Base-by-base conservation (phyloP, 495 filamentous ascomycete genomes). In the Copromyces sp. region DNA sequence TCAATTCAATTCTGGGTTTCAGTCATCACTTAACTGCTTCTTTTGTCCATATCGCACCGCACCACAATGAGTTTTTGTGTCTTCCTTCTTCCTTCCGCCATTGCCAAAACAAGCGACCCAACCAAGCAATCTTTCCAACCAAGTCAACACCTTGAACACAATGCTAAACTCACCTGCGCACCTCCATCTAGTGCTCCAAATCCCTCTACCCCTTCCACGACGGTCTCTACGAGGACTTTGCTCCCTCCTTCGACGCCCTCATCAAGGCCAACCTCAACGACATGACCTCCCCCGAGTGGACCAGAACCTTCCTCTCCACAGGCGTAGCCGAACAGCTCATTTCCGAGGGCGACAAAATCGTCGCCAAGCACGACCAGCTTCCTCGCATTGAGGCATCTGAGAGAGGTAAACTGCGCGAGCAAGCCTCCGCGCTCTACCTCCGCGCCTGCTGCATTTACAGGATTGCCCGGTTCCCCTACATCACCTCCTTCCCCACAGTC, bases 161-260 rank as follows among this genome's bases (percentile, higher is more conserved):
- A 70, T 72, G 11, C 37, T 70, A 47, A 59, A 37, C 70, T 17
- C 40, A 69, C 73, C 17, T 14, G 1, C 12, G 0, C 39, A 40
- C 17, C 68, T 9, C 17, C 16, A 40, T 39, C n/a, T 71, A 90
- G 84, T 90, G 89, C 78, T 73, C 77, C 44, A 88, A 88, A 79
- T 85, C 88, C 42, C 83, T 94, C 37, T 95, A 95, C 74, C 92
- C 92, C 0, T 95, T 94, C 83, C 91, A 93, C 81, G 92, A 93
- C 77, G 89, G 90, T 24, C 79, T 82, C 0, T 85, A 86, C 68
- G 86, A 89, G 68, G 92, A 95, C 80, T 94, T 95, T 73, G 85
- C 88, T 73, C 89, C 89, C n/a, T 87, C 94, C 47, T 92, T 94
- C 71, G 73, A 86, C 24, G 80, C 87, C 41, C 77, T 94, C 17